phyloP scores from a whole-genome alignment of 2,329 filamentous ascomycete genomes.

The Fusarium siculi region DNA sequence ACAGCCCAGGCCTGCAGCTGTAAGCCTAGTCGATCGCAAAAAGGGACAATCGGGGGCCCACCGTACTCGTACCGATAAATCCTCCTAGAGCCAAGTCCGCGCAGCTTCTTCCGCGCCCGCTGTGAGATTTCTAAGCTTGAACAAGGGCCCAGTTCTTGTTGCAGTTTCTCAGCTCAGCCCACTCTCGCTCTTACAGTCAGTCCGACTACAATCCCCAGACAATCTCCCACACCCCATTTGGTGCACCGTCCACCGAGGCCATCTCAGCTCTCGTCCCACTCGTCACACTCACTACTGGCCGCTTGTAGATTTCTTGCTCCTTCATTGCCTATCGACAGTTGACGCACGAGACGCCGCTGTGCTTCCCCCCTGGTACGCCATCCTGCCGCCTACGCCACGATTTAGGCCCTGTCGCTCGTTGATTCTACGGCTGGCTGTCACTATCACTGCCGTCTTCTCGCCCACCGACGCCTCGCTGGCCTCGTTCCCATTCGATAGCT shows the following conservation, averaged over 20 bases:
- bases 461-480: conserved; percentile 31
- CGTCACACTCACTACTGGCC: conserved; percentile 34
- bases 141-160: conserved; percentile 34
- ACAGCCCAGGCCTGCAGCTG: not conserved
- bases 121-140: conserved; percentile 37
- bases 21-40: conserved; percentile 8
- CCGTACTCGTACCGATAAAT: conserved; percentile 16
- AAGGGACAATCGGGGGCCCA: conserved; percentile 19
- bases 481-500: conserved; percentile 36
- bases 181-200: conserved; percentile 32
- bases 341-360: conserved; percentile 37
- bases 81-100: conserved; percentile 29
- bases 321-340: conserved; percentile 37
- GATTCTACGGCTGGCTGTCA: conserved; percentile 36
- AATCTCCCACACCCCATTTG: conserved; percentile 39
- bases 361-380: conserved; percentile 41
- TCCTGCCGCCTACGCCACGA: conserved; percentile 40
- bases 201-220: conserved; percentile 40
- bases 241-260: conserved; percentile 40
- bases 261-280: conserved; percentile 49
- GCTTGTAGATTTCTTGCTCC: conserved; percentile 35
- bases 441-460: conserved; percentile 27
- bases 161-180: conserved; percentile 38
- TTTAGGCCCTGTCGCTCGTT: conserved; percentile 41
- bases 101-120: conserved; percentile 42